Evolutionary conservation across 1,139 yeast genomes (phyloP), one percentile per base, ranked within the genome.

Genomic region (Entelexis sorbosivorans): DNA sequence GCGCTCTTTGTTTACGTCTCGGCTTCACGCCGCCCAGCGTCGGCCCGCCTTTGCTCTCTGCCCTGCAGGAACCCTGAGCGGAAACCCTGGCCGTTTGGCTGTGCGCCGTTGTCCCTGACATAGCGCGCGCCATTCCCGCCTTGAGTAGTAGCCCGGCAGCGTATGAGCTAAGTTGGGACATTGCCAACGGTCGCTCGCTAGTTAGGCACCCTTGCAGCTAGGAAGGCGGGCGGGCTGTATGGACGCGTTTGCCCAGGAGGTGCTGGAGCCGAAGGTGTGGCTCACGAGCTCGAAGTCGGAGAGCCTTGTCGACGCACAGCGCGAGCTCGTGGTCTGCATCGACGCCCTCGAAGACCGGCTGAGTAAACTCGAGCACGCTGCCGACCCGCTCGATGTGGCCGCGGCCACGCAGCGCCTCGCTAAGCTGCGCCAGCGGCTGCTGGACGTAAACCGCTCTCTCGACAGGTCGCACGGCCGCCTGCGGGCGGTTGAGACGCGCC

Each of bases 171-270:
- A 22, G 24, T 22, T 22, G 24, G 24, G 24, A 22, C 24, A 22
- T 22, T 22, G 24, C 6, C 24, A n/a, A n/a, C n/a, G n/a, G 6
- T 22, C 6, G 4, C 6, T 6, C 24, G 6, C 6, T 22, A 22
- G 24, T 22, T 4, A 22, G 24, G 24, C 24, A 22, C 24, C 4
- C 24, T 22, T 6, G 24, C 6, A 6, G 24, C 24, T 22, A 22
- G 24, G 24, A 4, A 22, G 24, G 24, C 24, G 24, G n/a, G 24
- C 24, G 24, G 24, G 24, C 24, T 4, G 24, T 5, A 58, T 58
- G 61, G 57, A 58, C 36, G 28, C 32, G 35, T 52, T 57, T 34
- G 54, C 54, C 2, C 31, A 38, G n/a, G 59, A 56, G 22, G 44
- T 54, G 16, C 31, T 59, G 2, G 59, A 56, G 44, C 51, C 55